Conservation (phyloP, 345 rosid species). For the Eutrema heterophyllum region DNA sequence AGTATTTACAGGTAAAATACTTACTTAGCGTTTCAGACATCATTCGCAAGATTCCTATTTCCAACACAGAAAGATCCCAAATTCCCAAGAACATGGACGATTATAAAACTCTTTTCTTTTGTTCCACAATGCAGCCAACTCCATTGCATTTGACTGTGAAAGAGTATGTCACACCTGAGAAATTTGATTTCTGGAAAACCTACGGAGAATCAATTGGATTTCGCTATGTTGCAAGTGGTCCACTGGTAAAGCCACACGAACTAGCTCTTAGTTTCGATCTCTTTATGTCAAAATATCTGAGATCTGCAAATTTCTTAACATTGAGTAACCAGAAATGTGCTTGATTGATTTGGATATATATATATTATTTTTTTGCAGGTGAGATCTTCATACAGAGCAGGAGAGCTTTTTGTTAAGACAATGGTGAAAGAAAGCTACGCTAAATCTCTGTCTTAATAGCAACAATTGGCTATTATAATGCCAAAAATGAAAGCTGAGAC, state of each 20-base stretch:
- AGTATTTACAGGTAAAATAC: conserved; percentile 76
- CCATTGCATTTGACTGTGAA: conserved; percentile 93
- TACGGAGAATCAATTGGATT: conserved; percentile 96
- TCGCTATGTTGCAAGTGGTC: conserved; percentile 95
- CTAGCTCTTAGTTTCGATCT: neutral
- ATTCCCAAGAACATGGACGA: neutral
- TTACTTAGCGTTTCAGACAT: neutral
- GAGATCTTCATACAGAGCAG: conserved; percentile 92
- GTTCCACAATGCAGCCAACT: conserved; percentile 68
- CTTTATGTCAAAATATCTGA: neutral
- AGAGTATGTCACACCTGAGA: conserved; percentile 92
- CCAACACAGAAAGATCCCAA: neutral
- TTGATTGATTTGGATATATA: neutral
- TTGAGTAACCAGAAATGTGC: neutral
- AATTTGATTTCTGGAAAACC: conserved; percentile 88
- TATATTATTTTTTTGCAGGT: conserved; percentile 44
- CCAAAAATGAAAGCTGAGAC: neutral
- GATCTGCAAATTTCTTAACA: neutral
- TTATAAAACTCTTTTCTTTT: neutral
- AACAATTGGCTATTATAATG: neutral
- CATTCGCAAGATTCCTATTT: neutral
- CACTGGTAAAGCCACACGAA: conserved; percentile 56
- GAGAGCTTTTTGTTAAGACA: conserved; percentile 88
- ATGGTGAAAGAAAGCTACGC: conserved; percentile 73
- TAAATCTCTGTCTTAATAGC: neutral